These are phyloP conservation scores for Nakazawaea wyomingensis DNA, from an alignment of 805 yeast species.

Conservation along the genomic window DNA sequence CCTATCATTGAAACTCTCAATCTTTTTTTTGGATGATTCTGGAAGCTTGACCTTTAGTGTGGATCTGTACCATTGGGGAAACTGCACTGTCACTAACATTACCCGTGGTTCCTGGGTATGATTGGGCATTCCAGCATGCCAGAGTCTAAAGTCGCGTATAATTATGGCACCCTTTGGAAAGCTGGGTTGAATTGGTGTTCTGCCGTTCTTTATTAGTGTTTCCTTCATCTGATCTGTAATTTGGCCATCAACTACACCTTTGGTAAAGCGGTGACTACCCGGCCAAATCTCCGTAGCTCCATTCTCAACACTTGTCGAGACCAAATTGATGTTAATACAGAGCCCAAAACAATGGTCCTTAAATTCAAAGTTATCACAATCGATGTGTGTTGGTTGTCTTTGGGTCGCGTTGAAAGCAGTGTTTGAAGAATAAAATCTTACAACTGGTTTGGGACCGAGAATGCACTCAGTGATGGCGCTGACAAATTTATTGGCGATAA, in stretches of 20 bases:
- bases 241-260: not conserved
- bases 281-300: constrained; percentile 11
- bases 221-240: not conserved
- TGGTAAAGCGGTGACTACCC: constrained; percentile 7
- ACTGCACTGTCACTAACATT: constrained; percentile 9
- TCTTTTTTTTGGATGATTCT: not conserved
- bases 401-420: constrained; percentile 3
- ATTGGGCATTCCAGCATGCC: constrained; percentile 11
- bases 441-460: constrained; percentile 6
- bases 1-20: not conserved
- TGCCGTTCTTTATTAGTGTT: not conserved
- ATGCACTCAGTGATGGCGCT: constrained; percentile 5
- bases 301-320: not conserved
- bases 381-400: constrained; percentile 9
- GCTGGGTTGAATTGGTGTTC: not conserved
- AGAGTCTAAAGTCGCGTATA: constrained; percentile 8
- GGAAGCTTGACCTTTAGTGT: not conserved
- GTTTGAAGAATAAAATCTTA: constrained; percentile 8
- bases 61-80: constrained; percentile 10
- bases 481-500: constrained; percentile 8
- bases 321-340: constrained; percentile 8
- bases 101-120: constrained; percentile 3
- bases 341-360: constrained; percentile 9
- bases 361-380: constrained; percentile 2
- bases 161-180: constrained; percentile 10